Conservation (phyloP, 495 filamentous ascomycete genomes). For the Venustampulla echinocandica region DNA sequence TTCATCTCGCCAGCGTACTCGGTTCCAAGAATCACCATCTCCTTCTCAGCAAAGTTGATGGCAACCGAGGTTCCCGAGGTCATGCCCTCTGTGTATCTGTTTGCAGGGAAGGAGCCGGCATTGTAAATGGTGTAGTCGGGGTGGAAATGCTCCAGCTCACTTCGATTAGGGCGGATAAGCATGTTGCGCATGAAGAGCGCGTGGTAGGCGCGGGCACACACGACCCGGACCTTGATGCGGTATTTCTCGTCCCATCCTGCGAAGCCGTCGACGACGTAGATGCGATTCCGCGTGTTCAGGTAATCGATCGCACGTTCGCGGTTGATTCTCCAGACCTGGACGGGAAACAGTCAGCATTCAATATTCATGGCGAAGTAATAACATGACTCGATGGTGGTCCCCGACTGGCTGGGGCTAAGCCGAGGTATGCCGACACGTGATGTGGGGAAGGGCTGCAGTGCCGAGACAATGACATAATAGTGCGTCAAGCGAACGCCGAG, state of each 20-base stretch:
- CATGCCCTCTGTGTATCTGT: slow-evolving; percentile 97
- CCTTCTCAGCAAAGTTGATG: slow-evolving; percentile 83
- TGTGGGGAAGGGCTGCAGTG: not conserved
- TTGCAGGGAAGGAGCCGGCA: slow-evolving; percentile 95
- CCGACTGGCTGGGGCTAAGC: no score
- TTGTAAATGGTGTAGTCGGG: slow-evolving; percentile 99
- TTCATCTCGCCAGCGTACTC: slow-evolving; percentile 99
- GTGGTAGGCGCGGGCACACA: slow-evolving; percentile 98
- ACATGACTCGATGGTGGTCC: no score
- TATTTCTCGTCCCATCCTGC: slow-evolving; percentile 99
- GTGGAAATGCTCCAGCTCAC: slow-evolving; percentile 94
- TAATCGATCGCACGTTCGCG: slow-evolving; percentile 97
- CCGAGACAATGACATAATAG: slow-evolving; percentile 15
- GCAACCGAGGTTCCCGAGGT: slow-evolving; percentile 85
- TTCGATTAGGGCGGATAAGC: slow-evolving; percentile 85
- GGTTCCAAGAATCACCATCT: slow-evolving; percentile 97
- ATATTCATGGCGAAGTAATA: no score
- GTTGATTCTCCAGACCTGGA: slow-evolving; percentile 98
- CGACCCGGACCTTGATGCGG: slow-evolving; percentile 92
- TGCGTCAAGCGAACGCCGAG: slow-evolving; percentile 7
- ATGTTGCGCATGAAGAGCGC: slow-evolving; percentile 99
- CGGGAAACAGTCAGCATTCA: slow-evolving; percentile 12
- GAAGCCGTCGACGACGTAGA: slow-evolving; percentile 96
- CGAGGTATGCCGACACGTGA: not conserved
- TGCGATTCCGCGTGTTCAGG: slow-evolving; percentile 95